These are phyloP conservation scores for Fusarium sp. DNA, from an alignment of 2,329 filamentous ascomycete genomes.

Conservation along the genomic window DNA sequence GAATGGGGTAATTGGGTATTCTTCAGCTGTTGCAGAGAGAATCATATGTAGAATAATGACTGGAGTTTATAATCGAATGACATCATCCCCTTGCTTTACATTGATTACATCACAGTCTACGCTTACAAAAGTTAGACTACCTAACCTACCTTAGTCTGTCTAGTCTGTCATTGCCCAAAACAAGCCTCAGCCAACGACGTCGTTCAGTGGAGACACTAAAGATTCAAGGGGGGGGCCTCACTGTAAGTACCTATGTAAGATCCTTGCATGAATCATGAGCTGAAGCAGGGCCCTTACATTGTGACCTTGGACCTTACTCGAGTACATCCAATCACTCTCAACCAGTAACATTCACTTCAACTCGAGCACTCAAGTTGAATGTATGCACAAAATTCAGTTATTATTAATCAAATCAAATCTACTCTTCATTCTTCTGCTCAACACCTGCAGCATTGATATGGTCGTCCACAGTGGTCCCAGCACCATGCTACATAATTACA, in stretches of 20 bases:
- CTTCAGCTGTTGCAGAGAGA: not conserved
- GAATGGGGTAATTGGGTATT: not conserved
- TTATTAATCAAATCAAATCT: not conserved
- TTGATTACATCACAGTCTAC: conserved; percentile 25
- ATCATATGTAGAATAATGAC: not conserved
- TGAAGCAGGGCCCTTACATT: not conserved
- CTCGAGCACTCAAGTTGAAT: not conserved
- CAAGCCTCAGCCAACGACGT: conserved; percentile 23
- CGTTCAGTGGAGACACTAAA: conserved; percentile 7
- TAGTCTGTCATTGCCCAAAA: not conserved
- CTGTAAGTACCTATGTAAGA: not conserved
- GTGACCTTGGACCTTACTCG: not conserved
- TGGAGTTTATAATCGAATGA: not conserved
- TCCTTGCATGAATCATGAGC: conserved; percentile 19
- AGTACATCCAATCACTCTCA: conserved; percentile 9
- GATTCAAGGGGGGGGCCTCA: not conserved
- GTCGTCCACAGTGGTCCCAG: not conserved
- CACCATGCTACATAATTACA: not conserved
- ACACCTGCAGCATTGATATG: not conserved
- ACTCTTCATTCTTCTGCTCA: not conserved
- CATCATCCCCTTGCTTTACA: not conserved
- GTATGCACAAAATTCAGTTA: not conserved
- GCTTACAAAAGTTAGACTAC: not conserved
- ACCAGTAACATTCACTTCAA: not conserved
- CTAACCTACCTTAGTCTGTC: too few species aligned